phyloP scores from a whole-genome alignment of 225 moss, liverwort and hornwort species.

The Antitrichia curtipendula region DNA sequence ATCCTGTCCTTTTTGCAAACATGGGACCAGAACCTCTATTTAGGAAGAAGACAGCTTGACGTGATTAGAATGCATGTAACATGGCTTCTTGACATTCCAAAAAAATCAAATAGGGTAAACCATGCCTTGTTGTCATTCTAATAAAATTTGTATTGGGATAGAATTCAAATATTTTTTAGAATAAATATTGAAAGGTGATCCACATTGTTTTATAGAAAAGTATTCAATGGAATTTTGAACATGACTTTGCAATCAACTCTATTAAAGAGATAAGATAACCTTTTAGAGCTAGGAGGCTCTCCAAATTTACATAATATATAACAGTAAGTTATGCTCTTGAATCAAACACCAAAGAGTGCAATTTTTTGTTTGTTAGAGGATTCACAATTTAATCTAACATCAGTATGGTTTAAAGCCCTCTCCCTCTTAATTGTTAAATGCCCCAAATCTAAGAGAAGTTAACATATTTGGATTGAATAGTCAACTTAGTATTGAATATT shows the following conservation, averaged over 20 bases:
- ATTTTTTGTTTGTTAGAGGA: background rate
- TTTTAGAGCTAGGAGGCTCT: fast-evolving
- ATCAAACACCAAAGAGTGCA: background rate
- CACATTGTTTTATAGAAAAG: background rate
- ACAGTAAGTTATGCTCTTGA: background rate
- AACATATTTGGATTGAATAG: background rate
- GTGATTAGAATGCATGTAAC: background rate
- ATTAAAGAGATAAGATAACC: no score
- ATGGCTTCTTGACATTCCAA: background rate
- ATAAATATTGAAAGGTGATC: background rate
- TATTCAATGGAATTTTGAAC: background rate
- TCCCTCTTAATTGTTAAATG: background rate
- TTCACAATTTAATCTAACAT: background rate
- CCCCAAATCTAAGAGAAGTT: fast-evolving
- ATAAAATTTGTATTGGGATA: background rate
- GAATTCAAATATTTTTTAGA: background rate
- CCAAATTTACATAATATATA: no score
- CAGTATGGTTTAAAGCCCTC: background rate
- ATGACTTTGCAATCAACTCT: background rate
- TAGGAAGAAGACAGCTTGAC: fast-evolving
- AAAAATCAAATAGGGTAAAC: background rate
- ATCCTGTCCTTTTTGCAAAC: fast-evolving
- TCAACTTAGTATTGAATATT: background rate
- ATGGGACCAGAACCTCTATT: fast-evolving
- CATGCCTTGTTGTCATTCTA: background rate